A percentile compares a stretch with the other conserved stretches of the same genome.
Evolutionary conservation across 139 green algal genomes (phyloP).

Genomic region (Raphidocelis subcapitata): DNA sequence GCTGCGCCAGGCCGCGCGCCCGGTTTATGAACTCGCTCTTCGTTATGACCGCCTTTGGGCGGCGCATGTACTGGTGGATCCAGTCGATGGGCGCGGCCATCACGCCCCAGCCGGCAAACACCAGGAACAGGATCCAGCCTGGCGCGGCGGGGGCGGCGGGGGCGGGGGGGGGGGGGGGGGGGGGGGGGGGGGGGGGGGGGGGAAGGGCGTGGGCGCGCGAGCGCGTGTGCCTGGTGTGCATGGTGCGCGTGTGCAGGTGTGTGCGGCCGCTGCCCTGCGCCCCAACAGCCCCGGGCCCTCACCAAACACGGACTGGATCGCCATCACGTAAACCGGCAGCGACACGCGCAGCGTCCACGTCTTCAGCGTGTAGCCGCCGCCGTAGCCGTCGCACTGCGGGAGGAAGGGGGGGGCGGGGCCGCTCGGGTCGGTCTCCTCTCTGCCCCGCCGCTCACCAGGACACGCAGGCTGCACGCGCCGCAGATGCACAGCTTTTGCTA

Average conservation of each 20-base stretch:
- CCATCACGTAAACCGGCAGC: constrained; percentile 91
- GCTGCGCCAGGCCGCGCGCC: constrained; percentile 68
- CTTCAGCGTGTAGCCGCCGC: constrained; percentile 27
- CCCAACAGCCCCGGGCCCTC: not conserved
- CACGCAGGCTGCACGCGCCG: no score
- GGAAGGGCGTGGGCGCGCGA: no score
- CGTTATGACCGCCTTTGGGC: constrained; percentile 78
- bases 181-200: no score
- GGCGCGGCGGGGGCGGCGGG: no score
- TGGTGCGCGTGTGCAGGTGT: no score
- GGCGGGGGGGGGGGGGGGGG: no score
- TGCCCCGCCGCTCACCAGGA: no score
- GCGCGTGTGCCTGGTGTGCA: no score
- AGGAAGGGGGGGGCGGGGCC: not conserved
- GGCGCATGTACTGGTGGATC: constrained; percentile 77
- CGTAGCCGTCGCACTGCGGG: constrained; percentile 64
- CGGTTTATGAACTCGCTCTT: constrained; percentile 84
- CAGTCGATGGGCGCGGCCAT: constrained; percentile 84
- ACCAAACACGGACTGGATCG: constrained; percentile 79
- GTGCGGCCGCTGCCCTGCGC: not conserved
- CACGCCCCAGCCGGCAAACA: constrained; percentile 93
- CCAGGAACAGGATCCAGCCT: constrained; percentile 92
- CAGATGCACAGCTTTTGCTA: no score
- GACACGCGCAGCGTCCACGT: constrained; percentile 73
- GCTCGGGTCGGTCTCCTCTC: no score